Percentiles rank a stretch among this genome's conserved stretches.
Evolutionary conservation across 768 basidiomycete genomes (phyloP).

Genomic region (Boletus subcaerulescens): DNA sequence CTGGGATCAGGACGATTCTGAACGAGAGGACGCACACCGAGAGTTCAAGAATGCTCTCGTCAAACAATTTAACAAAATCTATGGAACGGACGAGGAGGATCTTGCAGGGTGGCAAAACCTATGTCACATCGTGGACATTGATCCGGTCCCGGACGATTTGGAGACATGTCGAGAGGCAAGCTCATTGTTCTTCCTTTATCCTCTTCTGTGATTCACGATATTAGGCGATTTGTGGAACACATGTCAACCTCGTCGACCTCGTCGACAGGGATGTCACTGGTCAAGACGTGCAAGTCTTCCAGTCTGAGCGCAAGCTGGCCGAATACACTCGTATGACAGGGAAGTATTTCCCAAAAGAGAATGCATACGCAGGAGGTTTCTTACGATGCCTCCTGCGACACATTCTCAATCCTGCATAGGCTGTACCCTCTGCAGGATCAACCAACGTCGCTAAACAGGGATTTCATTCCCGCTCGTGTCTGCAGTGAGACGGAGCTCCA

Average conservation of each 20-base stretch:
- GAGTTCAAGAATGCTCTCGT: conserved; percentile 15
- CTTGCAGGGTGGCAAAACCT: conserved; percentile 12
- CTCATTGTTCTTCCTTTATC: too few relatives aligned
- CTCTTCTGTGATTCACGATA: not conserved
- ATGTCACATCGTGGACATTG: conserved; percentile 1
- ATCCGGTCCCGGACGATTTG: conserved; percentile 7
- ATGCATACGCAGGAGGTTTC: conserved; percentile 15
- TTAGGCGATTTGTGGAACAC: not conserved
- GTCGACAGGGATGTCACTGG: conserved; percentile 12
- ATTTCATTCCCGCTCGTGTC: conserved; percentile 3
- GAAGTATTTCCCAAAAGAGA: conserved; percentile 16
- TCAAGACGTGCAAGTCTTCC: not conserved
- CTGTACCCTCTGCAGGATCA: not conserved
- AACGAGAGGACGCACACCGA: not conserved
- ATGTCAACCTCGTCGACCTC: conserved; percentile 21
- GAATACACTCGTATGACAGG: conserved; percentile 4
- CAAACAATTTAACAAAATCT: conserved; percentile 12
- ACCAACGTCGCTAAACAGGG: conserved; percentile 11
- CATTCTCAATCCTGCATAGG: conserved; percentile 36
- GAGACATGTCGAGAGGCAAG: conserved; percentile 12
- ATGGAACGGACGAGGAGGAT: conserved; percentile 4
- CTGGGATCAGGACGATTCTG: not conserved
- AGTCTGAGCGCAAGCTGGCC: conserved; percentile 7
- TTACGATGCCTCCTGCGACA: conserved; percentile 14
- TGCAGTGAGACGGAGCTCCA: conserved; percentile 1